Conservation (phyloP, 768 basidiomycete species). For the Rhodotorula paludigena region DNA sequence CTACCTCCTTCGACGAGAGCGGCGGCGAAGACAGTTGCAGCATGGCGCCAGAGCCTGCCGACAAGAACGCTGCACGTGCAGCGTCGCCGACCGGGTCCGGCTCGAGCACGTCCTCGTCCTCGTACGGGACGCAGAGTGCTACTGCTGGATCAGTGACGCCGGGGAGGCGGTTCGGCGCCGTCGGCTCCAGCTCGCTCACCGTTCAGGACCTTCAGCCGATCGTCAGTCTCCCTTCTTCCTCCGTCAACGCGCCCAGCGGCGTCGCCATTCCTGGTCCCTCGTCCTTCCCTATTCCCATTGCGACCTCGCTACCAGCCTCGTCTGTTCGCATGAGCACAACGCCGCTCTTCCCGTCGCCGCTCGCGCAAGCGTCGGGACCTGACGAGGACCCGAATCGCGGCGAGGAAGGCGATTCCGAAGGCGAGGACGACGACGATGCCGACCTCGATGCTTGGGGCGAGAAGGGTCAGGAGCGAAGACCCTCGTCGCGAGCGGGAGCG, state of each 20-base stretch:
- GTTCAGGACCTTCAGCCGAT: background rate
- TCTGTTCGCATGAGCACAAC: constrained; percentile 33
- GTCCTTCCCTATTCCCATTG: constrained; percentile 22
- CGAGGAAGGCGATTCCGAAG: constrained; percentile 33
- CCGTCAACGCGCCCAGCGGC: too few relatives aligned
- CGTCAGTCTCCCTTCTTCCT: background rate
- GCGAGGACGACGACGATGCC: constrained; percentile 20
- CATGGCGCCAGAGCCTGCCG: constrained; percentile 9
- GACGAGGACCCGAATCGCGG: constrained; percentile 25
- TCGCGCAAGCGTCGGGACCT: constrained; percentile 24
- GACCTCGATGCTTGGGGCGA: background rate
- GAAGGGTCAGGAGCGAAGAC: background rate
- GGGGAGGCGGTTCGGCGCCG: background rate
- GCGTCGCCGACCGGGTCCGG: background rate
- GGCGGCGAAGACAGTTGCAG: constrained; percentile 31
- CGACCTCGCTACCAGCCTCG: constrained; percentile 21
- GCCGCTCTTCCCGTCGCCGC: constrained; percentile 35
- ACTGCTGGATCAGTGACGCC: background rate
- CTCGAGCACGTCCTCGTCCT: background rate
- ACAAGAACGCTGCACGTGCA: background rate
- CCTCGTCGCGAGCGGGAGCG: background rate
- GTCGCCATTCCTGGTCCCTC: constrained; percentile 25
- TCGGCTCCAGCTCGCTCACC: background rate
- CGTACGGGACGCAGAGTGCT: background rate
- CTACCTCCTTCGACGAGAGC: constrained; percentile 28